A percentile compares a stretch with the other conserved stretches of the same genome.
Evolutionary conservation across 352 stramenopile genomes (phyloP).

Genomic region (Phytophthora capsici): DNA sequence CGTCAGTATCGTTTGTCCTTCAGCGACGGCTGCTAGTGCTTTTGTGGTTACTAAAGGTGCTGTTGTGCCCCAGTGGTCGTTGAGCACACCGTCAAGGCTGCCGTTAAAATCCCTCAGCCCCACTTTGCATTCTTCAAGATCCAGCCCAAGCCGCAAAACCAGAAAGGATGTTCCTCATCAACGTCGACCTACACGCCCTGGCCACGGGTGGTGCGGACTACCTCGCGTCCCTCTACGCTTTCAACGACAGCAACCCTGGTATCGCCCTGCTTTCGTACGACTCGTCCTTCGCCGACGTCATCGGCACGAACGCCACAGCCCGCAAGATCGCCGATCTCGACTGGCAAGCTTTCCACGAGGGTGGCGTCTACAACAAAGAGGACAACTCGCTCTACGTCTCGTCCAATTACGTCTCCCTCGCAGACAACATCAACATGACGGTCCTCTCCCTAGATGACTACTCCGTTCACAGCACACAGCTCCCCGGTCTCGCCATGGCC

Average conservation of each 20-base stretch:
- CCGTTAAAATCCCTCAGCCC: too few species aligned
- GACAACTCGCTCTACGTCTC: conserved; percentile 31
- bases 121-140: neutral
- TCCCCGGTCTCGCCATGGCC: conserved; percentile 15
- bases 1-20: too few species aligned
- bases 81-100: neutral
- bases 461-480: conserved; percentile 20
- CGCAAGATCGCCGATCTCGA: conserved; percentile 12
- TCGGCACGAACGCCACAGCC: conserved; percentile 9
- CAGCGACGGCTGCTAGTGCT: too few species aligned
- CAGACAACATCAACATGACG: conserved; percentile 30
- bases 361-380: conserved; percentile 28
- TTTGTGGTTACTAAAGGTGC: too few species aligned
- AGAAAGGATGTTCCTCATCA: conserved; percentile 23
- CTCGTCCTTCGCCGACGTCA: conserved; percentile 12
- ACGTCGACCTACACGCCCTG: conserved; percentile 25
- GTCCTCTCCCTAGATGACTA: conserved; percentile 23
- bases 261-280: conserved; percentile 26
- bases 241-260: conserved; percentile 19
- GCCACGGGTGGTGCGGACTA: conserved; percentile 22
- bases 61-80: neutral
- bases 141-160: too few species aligned
- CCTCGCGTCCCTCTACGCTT: conserved; percentile 20
- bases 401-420: conserved; percentile 22
- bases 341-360: conserved; percentile 30